These are phyloP conservation scores for Acanthochlamys bracteata DNA, from an alignment of 106 monocot genomes.

Conservation along the genomic window DNA sequence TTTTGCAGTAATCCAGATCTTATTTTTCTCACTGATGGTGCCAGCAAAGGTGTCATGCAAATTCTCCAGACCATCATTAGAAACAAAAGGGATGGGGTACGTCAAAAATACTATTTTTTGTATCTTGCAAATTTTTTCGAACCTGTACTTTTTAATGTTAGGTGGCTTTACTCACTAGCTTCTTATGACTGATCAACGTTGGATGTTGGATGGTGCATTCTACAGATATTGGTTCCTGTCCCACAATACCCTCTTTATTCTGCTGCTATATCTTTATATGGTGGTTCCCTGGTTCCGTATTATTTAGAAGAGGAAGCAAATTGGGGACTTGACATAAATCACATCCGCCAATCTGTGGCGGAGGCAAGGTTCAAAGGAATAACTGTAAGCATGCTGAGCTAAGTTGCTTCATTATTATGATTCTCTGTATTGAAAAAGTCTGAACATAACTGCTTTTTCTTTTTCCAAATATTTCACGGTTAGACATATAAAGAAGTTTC, in stretches of 20 bases:
- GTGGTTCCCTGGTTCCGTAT: conserved; percentile 93
- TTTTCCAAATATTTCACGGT: no score
- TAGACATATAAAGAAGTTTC: no score
- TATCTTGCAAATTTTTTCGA: background rate
- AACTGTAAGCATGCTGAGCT: conserved; percentile 38
- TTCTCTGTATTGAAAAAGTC: background rate
- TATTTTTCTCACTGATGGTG: conserved; percentile 96
- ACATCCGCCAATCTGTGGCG: conserved; percentile 46
- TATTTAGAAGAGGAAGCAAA: conserved; percentile 91
- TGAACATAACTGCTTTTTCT: no score
- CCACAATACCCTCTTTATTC: conserved; percentile 99
- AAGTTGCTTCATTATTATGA: background rate
- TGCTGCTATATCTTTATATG: conserved; percentile 77
- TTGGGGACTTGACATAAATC: conserved; percentile 90
- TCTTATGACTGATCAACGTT: background rate
- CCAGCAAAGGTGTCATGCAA: conserved; percentile 99
- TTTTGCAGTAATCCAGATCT: conserved; percentile 82
- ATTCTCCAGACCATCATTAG: conserved; percentile 79
- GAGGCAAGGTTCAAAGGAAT: conserved; percentile 75
- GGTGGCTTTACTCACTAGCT: background rate
- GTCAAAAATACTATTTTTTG: background rate
- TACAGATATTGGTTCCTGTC: conserved; percentile 95
- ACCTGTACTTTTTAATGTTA: background rate
- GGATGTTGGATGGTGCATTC: background rate
- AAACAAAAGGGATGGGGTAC: conserved; percentile 92